Conservation (phyloP, 208 protist genomes). For the Leishmania major region DNA sequence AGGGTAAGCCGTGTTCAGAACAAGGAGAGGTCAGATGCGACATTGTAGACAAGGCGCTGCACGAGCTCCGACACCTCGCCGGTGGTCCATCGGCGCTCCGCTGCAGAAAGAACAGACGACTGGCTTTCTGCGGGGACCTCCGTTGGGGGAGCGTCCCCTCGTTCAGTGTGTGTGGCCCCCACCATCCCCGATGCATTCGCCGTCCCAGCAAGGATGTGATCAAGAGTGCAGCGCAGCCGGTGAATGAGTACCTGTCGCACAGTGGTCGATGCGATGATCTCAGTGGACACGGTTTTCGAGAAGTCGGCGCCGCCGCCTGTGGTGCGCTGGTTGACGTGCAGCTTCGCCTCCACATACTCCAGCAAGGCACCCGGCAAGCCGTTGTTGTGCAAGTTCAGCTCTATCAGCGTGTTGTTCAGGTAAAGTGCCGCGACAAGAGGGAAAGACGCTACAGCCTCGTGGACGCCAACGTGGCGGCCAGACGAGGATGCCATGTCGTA, state of each 20-base stretch:
- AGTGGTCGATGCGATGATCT: not conserved
- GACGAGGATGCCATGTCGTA: not conserved
- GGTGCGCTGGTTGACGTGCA: slow-evolving; percentile 50
- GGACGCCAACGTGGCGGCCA: not conserved
- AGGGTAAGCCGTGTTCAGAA: not conserved
- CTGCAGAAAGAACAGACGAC: not conserved
- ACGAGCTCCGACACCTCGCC: slow-evolving; percentile 1
- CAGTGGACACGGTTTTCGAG: not conserved
- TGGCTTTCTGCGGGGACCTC: not conserved
- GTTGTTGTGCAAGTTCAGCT: slow-evolving; percentile 45
- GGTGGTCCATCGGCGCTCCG: slow-evolving; percentile 10
- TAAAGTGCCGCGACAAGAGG: slow-evolving; percentile 60
- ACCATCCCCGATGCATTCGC: not conserved
- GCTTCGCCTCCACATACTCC: slow-evolving; percentile 55
- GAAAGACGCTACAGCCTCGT: slow-evolving; percentile 26
- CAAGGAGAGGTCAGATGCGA: not conserved
- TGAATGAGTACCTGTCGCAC: not conserved
- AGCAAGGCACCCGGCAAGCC: slow-evolving; percentile 41
- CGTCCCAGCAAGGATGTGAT: not conserved
- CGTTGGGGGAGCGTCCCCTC: not conserved
- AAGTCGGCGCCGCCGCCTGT: no score
- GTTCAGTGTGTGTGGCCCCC: not conserved
- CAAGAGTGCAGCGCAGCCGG: not conserved
- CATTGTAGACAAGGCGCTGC: not conserved
- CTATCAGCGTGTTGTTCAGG: slow-evolving; percentile 55